Evolutionary conservation across 2,329 filamentous ascomycete genomes (phyloP), one percentile per base, ranked within the genome.

Genomic region (Arthrobotrys musiformis): DNA sequence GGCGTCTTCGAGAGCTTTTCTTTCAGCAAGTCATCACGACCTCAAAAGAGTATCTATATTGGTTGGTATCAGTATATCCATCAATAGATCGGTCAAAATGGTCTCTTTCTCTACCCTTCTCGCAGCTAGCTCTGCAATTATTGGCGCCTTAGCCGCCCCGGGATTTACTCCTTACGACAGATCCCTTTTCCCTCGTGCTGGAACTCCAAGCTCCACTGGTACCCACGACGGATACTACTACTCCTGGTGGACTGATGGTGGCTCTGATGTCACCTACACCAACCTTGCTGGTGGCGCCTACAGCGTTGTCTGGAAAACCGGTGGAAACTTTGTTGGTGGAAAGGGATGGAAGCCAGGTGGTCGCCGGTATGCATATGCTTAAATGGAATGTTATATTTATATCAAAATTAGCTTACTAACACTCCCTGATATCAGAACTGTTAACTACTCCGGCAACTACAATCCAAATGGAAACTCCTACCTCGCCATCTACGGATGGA

Each of bases 181-280:
- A 46, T 50, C 81, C 63, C 79, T 81, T 78, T 76, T 76, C 50
- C 58, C 74, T 80, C 80, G 79, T 78, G 79, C 83, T 75, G 83
- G 84, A 33, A 87, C 87, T 28, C 81, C 84, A 64, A 86, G 84
- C 79, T 82, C 83, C 13, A 86, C 85, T 2, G 88, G 88, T 58
- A 86, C 84, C 5, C 84, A 87, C 83, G 86, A 88, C 80, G 88
- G 88, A 67, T 90, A 85, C 84, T 90, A 86, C 84, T 90, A 87
- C 82, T 88, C 86, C 7, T 89, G 85, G 84, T 90, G 87, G 87
- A 88, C 86, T 68, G 88, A 89, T 74, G 86, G 86, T 30, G 84
- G 82, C n/a, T 85, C 83, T 40, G 81, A 83, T 46, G 86, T 87
- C 6, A 86, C 83, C 42, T 90, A 89, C 84, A 87, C 85, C 81